Conservation (phyloP, 805 yeast species). For the Yarrowia sp. region DNA sequence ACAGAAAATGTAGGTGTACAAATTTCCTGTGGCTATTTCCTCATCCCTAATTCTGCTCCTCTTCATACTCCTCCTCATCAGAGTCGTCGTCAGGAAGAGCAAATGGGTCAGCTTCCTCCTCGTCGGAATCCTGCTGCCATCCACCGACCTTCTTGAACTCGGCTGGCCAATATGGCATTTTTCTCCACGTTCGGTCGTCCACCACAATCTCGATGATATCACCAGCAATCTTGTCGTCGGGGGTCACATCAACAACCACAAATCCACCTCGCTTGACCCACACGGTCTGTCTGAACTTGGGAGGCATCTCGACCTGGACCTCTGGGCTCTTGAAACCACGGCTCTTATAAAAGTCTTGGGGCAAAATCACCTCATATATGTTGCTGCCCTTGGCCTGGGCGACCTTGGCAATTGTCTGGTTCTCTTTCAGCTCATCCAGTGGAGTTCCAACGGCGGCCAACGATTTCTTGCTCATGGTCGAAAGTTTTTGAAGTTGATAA, state of each 20-base stretch:
- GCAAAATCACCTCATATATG: conserved; percentile 36
- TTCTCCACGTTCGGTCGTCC: conserved; percentile 38
- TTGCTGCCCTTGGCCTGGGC: conserved; percentile 36
- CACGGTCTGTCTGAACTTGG: conserved; percentile 38
- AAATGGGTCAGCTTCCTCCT: conserved; percentile 26
- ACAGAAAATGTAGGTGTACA: neutral
- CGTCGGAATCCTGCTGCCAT: conserved; percentile 32
- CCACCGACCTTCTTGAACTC: conserved; percentile 33
- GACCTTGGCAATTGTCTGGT: conserved; percentile 36
- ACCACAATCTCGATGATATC: conserved; percentile 38
- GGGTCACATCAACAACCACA: conserved; percentile 34
- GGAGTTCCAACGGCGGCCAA: conserved; percentile 21
- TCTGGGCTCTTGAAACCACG: neutral
- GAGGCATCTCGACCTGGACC: conserved; percentile 35
- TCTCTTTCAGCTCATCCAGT: conserved; percentile 33
- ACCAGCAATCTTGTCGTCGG: conserved; percentile 35
- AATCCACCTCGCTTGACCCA: conserved; percentile 40
- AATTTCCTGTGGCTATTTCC: no score
- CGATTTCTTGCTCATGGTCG: conserved; percentile 21
- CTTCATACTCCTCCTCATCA: conserved; percentile 30
- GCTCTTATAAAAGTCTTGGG: conserved; percentile 28
- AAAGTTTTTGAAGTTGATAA: conserved; percentile 10
- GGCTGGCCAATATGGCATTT: conserved; percentile 36
- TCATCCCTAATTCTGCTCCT: neutral
- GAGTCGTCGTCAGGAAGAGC: conserved; percentile 18